Evolutionary conservation across 108 stramenopile genomes (phyloP).

Genomic region (Fistulifera solaris): DNA sequence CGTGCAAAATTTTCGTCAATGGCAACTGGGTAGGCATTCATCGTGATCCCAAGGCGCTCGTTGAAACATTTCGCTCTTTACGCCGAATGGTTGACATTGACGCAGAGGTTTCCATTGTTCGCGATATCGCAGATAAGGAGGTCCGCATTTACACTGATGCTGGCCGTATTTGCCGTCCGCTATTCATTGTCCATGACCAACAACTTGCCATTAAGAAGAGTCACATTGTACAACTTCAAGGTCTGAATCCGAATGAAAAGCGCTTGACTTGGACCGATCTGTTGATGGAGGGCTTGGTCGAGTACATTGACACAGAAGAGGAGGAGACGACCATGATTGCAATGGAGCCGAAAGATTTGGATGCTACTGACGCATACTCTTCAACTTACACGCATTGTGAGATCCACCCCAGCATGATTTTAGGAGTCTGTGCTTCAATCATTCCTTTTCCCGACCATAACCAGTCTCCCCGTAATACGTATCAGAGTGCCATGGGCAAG

Average conservation of each 20-base stretch:
- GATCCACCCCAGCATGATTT: conserved; percentile 98
- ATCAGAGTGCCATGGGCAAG: conserved; percentile 90
- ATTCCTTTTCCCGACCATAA: conserved; percentile 99
- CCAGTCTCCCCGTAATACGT: conserved; percentile 99
- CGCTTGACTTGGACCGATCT: conserved; percentile 84
- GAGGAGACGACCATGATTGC: conserved; percentile 99
- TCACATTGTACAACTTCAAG: conserved; percentile 75
- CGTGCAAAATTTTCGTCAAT: conserved; percentile 97
- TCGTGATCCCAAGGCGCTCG: conserved; percentile 86
- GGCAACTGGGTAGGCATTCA: conserved; percentile 99
- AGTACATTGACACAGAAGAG: conserved; percentile 98
- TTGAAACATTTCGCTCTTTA: conserved; percentile 83
- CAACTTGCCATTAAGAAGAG: conserved; percentile 76
- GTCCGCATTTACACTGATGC: conserved; percentile 98
- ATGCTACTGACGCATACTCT: conserved; percentile 76
- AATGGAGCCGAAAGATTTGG: conserved; percentile 93
- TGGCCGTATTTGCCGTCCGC: conserved; percentile 96
- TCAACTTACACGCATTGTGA: conserved; percentile 99
- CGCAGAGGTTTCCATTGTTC: conserved; percentile 93
- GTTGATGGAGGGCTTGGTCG: conserved; percentile 89
- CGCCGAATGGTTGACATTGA: conserved; percentile 93
- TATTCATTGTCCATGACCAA: conserved; percentile 90
- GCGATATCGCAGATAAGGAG: conserved; percentile 90
- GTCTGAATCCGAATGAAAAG: conserved; percentile 42
- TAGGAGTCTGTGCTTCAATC: conserved; percentile 90